Conservation (phyloP, 495 filamentous ascomycete species). For the Hypoxylon subgilvum region DNA sequence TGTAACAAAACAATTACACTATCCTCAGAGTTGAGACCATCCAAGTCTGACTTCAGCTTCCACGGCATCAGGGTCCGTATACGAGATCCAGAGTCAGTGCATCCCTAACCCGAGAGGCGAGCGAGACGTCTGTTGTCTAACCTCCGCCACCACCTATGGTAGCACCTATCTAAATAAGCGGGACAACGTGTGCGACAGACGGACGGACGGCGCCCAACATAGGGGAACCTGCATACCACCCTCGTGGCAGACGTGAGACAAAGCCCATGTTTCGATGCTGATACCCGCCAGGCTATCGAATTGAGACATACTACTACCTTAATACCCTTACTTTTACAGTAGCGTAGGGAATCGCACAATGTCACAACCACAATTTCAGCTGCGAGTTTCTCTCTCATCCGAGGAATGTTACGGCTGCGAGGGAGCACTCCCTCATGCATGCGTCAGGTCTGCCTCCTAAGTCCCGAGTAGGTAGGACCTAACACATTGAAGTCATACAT, state of each 20-base stretch:
- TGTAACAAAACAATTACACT: neutral
- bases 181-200: constrained; percentile 1
- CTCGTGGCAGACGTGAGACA: constrained; percentile 11
- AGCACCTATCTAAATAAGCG: neutral
- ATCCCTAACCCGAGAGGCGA: constrained; percentile 5
- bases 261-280: neutral
- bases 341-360: too few relatives aligned
- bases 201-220: neutral
- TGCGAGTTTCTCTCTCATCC: neutral
- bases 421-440: too few relatives aligned
- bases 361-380: too few relatives aligned
- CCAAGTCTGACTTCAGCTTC: constrained; percentile 1
- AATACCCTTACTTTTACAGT: neutral
- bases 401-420: too few relatives aligned
- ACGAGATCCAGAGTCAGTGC: neutral
- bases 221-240: neutral
- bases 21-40: too few relatives aligned
- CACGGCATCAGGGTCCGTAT: neutral
- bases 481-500: too few relatives aligned
- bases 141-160: too few relatives aligned
- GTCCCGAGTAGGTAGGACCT: too few relatives aligned
- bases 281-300: constrained; percentile 6
- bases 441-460: too few relatives aligned
- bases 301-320: neutral
- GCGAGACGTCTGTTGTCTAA: constrained; percentile 4